Percentiles rank a stretch among this genome's conserved stretches.
Conservation (phyloP, 2,329 filamentous ascomycete species). For the Aspergillus brasiliensis region DNA sequence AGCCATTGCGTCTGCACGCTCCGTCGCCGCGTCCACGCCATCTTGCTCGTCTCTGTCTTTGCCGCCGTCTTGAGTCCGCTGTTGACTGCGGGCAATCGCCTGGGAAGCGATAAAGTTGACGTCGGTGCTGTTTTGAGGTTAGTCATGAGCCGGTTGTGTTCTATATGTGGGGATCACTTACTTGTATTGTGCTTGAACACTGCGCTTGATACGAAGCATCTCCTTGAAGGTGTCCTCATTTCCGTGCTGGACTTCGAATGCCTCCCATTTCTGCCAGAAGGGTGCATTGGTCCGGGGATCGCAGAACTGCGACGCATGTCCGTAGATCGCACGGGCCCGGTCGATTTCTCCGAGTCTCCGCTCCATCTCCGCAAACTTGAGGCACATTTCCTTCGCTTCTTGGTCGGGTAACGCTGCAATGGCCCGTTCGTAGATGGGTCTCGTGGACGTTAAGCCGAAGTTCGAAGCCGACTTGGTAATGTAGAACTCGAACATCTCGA, state of each 20-base stretch:
- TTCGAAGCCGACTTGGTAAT: conserved; percentile 98
- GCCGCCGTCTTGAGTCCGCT: conserved; percentile 46
- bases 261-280: conserved; percentile 97
- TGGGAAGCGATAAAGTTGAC: conserved; percentile 98
- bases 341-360: conserved; percentile 90
- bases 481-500: conserved; percentile 99
- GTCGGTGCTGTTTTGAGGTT: conserved; percentile 66
- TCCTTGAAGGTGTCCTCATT: conserved; percentile 99
- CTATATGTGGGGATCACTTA: conserved; percentile 41
- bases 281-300: conserved; percentile 85
- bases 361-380: conserved; percentile 98
- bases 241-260: conserved; percentile 94
- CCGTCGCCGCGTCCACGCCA: conserved; percentile 48
- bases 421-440: conserved; percentile 93
- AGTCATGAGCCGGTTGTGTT: conserved; percentile 27
- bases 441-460: conserved; percentile 91
- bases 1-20: conserved; percentile 78
- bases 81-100: conserved; percentile 79
- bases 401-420: conserved; percentile 90
- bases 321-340: conserved; percentile 90
- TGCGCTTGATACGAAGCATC: conserved; percentile 96
- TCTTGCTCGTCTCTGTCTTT: conserved; percentile 39
- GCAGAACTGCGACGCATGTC: conserved; percentile 95
- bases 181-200: conserved; percentile 97
- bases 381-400: conserved; percentile 95